Evolutionary conservation across 2,329 filamentous ascomycete species (phyloP).

Genomic region (Fusarium anguioides): DNA sequence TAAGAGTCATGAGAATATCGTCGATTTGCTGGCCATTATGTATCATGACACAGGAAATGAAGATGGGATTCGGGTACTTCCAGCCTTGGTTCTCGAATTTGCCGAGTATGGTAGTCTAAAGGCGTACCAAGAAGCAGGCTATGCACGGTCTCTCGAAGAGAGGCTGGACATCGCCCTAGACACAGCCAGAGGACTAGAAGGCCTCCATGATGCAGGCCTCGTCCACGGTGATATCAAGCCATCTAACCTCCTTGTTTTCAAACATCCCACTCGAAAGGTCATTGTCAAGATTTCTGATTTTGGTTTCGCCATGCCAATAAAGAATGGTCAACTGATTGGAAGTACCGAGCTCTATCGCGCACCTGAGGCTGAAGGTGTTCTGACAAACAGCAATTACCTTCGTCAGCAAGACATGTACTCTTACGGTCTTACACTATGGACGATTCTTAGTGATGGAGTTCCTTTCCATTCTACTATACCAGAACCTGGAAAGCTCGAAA

Average conservation of each 20-base stretch:
- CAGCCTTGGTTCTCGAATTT: constrained; percentile 1
- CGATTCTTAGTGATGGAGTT: not conserved
- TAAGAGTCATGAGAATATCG: constrained; percentile 2
- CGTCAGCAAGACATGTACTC: constrained; percentile 4
- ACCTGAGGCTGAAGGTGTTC: not conserved
- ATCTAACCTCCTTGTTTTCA: constrained; percentile 3
- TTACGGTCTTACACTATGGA: constrained; percentile 1
- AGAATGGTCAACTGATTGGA: not conserved
- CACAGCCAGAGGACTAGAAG: not conserved
- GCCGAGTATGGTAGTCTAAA: constrained; percentile 1
- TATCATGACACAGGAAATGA: constrained; percentile 1
- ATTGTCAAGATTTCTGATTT: not conserved
- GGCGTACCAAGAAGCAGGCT: constrained; percentile 8
- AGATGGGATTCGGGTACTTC: not conserved
- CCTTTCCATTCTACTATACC: not conserved
- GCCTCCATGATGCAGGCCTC: not conserved
- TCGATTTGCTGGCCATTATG: not conserved
- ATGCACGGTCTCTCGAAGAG: not conserved
- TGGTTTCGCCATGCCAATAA: not conserved
- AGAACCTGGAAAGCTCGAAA: not conserved
- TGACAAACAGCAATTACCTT: not conserved
- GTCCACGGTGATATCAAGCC: constrained; percentile 4
- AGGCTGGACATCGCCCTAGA: not conserved
- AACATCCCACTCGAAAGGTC: not conserved
- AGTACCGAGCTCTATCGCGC: constrained; percentile 2